Conservation (phyloP, 305 asterid species). For the Fraxinus sp. region DNA sequence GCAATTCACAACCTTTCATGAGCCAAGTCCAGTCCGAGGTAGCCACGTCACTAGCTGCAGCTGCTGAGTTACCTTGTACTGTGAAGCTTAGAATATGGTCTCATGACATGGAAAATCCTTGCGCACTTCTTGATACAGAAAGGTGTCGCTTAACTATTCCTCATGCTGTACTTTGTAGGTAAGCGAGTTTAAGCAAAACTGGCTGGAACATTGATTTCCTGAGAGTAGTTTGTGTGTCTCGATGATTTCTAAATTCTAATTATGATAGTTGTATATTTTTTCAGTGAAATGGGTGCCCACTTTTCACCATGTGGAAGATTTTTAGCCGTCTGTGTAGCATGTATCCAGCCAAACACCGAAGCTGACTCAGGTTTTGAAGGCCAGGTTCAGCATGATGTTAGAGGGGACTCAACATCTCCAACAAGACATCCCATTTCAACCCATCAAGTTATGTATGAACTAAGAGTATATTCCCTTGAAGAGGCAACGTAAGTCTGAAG, state of each 20-base stretch:
- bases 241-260: slow-evolving; percentile 15
- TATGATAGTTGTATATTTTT: slow-evolving; percentile 23
- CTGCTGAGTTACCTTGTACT: slow-evolving; percentile 93
- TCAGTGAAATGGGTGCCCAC: slow-evolving; percentile 97
- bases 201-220: slow-evolving; percentile 17
- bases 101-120: slow-evolving; percentile 74
- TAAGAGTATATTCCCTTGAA: slow-evolving; percentile 93
- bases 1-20: slow-evolving; percentile 50
- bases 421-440: slow-evolving; percentile 91
- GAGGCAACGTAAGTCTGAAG: slow-evolving; percentile 71
- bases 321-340: slow-evolving; percentile 96
- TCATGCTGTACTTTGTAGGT: slow-evolving; percentile 98
- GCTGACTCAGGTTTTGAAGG: slow-evolving; percentile 68
- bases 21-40: slow-evolving; percentile 80
- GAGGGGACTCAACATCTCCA: slow-evolving; percentile 87
- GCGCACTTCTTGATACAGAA: slow-evolving; percentile 60
- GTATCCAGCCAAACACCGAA: slow-evolving; percentile 75
- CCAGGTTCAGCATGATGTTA: slow-evolving; percentile 60
- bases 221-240: slow-evolving; percentile 2
- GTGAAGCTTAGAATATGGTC: slow-evolving; percentile 96
- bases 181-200: slow-evolving; percentile 23
- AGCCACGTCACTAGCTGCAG: slow-evolving; percentile 77
- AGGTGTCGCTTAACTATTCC: slow-evolving; percentile 77
- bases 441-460: slow-evolving; percentile 87
- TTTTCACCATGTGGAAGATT: slow-evolving; percentile 97